Conservation (phyloP, 2,329 filamentous ascomycete genomes). For the Trichoderma pleuroti region DNA sequence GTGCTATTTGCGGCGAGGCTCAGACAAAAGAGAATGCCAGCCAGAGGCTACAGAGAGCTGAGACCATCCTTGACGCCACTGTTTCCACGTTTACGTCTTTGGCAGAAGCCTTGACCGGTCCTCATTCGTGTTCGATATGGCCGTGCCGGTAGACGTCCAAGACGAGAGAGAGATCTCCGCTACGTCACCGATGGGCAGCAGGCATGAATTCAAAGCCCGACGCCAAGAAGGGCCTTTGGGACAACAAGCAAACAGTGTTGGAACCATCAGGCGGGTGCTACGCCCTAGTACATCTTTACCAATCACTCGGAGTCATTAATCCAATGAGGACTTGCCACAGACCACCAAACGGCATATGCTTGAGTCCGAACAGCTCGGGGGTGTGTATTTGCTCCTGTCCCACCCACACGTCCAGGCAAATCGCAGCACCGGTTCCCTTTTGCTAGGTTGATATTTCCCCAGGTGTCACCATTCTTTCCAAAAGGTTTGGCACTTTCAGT, state of each 20-base stretch:
- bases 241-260: conserved; percentile 10
- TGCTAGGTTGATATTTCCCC: conserved; percentile 3
- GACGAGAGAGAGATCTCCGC: background rate
- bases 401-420: conserved; percentile 20
- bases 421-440: conserved; percentile 18
- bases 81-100: background rate
- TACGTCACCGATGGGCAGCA: conserved; percentile 18
- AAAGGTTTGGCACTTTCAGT: conserved; percentile 9
- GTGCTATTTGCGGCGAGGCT: conserved; percentile 4
- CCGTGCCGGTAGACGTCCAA: background rate
- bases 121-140: background rate
- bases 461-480: conserved; percentile 11
- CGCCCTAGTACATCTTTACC: conserved; percentile 14
- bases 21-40: background rate
- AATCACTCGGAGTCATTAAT: conserved; percentile 18
- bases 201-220: conserved; percentile 11
- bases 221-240: conserved; percentile 8
- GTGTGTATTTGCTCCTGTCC: conserved; percentile 15
- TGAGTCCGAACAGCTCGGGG: conserved; percentile 5
- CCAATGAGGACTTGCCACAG: conserved; percentile 17
- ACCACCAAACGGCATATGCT: conserved; percentile 18
- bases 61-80: conserved; percentile 1
- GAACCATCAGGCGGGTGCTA: background rate
- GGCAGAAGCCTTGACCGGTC: background rate
- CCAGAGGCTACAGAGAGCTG: background rate